Conservation (phyloP, 805 yeast genomes). For the Saccharomycopsis sp. region DNA sequence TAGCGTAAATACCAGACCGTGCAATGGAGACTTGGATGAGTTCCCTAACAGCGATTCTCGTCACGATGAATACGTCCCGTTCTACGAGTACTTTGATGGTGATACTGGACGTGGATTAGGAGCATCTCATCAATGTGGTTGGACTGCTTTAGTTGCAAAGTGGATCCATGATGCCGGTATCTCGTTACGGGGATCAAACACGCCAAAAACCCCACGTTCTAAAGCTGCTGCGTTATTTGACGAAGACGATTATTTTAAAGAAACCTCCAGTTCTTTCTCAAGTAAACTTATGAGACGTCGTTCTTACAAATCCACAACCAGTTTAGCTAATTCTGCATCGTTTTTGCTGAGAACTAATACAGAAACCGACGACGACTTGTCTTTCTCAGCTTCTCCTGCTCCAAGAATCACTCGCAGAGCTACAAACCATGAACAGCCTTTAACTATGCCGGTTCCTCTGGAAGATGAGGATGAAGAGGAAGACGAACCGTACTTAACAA, state of each 20-base stretch:
- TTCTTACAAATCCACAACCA: slow-evolving; percentile 67
- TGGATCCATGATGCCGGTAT: slow-evolving; percentile 86
- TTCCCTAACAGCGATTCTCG: slow-evolving; percentile 40
- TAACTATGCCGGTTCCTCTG: too few relatives aligned
- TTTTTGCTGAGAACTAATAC: slow-evolving; percentile 34
- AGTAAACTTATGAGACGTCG: slow-evolving; percentile 56
- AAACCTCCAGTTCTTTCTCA: slow-evolving; percentile 38
- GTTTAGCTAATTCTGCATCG: slow-evolving; percentile 58
- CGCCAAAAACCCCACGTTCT: slow-evolving; percentile 23
- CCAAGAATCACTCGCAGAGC: slow-evolving; percentile 14
- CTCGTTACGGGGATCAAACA: slow-evolving; percentile 37
- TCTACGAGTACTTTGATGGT: slow-evolving; percentile 87
- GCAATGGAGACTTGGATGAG: slow-evolving; percentile 58
- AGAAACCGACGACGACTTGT: slow-evolving; percentile 50
- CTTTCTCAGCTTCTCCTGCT: slow-evolving; percentile 22
- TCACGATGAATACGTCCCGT: slow-evolving; percentile 64
- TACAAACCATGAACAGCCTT: slow-evolving; percentile 8
- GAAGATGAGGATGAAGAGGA: slow-evolving; percentile 2
- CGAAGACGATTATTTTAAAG: slow-evolving; percentile 25
- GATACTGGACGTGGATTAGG: slow-evolving; percentile 94
- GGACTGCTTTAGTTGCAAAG: slow-evolving; percentile 92
- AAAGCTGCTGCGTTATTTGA: slow-evolving; percentile 19
- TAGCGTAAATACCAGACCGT: slow-evolving; percentile 45
- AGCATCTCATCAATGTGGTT: slow-evolving; percentile 91
- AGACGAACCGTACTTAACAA: not conserved